A percentile compares a stretch with the other conserved stretches of the same genome.
phyloP scores from a whole-genome alignment of 345 rosid species.

The Atalantia buxifolia region DNA sequence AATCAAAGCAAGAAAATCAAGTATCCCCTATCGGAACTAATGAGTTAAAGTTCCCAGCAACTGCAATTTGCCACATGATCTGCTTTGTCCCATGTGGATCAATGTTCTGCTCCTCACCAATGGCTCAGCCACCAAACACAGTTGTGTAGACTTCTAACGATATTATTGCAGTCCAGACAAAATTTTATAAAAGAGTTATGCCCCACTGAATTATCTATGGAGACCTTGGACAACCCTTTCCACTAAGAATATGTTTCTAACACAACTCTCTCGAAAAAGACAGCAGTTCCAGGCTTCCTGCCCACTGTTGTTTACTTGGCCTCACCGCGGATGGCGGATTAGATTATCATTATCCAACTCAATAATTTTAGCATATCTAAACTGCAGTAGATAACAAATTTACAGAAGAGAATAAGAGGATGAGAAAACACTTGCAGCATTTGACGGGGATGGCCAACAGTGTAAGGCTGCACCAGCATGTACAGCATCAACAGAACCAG shows the following conservation, averaged over 20 bases:
- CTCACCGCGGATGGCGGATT: background rate
- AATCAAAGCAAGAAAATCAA: conserved; percentile 4
- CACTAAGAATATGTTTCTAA: background rate
- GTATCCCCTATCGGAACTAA: background rate
- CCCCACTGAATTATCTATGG: background rate
- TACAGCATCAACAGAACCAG: conserved; percentile 80
- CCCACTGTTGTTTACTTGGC: background rate
- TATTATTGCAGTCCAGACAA: background rate
- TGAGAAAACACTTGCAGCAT: conserved; percentile 57
- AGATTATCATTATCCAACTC: background rate
- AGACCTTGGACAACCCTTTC: background rate
- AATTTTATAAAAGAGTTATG: background rate
- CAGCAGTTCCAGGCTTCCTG: background rate
- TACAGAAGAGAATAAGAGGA: background rate
- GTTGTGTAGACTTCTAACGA: background rate
- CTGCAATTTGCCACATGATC: background rate
- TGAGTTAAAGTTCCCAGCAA: background rate
- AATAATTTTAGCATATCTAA: conserved; percentile 1
- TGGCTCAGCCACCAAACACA: background rate
- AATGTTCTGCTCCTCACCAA: background rate
- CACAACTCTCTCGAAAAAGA: background rate
- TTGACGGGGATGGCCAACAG: conserved; percentile 96
- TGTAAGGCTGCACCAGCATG: conserved; percentile 97
- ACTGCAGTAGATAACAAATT: conserved; percentile 1
- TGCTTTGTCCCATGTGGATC: background rate